Base-by-base conservation (phyloP, 192 early-diverging fungal species). In the Gigaspora rosea region DNA sequence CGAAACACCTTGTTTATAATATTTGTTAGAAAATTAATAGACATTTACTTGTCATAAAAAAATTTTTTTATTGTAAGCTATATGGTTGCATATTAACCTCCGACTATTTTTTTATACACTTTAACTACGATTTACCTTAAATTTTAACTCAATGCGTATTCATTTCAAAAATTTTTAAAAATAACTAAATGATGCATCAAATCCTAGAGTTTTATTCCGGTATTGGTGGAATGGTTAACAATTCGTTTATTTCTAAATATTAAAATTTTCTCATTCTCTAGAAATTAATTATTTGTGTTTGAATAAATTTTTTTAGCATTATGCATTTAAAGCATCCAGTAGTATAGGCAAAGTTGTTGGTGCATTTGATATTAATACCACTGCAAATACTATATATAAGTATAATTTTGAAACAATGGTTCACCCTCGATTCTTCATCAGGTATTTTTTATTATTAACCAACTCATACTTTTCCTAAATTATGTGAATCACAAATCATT, bases 291-390 rank as follows among this genome's bases (percentile, higher is more conserved):
- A 13, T 70, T 46, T 51, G 18, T 48, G 82, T 1, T 58, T 36
- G 22, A 56, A 41, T 27, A 27, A n/a, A 56, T 16, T n/a, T 22
- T n/a, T n/a, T 54, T 54, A 89, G 94, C 94, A 94, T 82, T 94
- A 90, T 87, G 94, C 92, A 57, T 89, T 95, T 54, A 82, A 88
- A 51, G 78, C 82, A 33, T 91, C 95, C 8, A 80, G 82, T 9
- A 86, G 89, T 62, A 74, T 83, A 48, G 83, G 86, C 33, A 68
- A 89, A 22, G 90, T 99, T 56, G 79, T 93, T 1, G 91, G 90
- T n/a, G 92, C 96, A 2, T 99, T 97, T 80, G 97, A 99, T 84
- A 94, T 99, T 71, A 99, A 98, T 82, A 87, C 87, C 7, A 90
- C 93, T 32, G 95, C 96, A 35, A 98, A 99, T 85, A 82, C 85